Evolutionary conservation across 2,329 filamentous ascomycete species (phyloP).

Genomic region (Apiospora arundinis): DNA sequence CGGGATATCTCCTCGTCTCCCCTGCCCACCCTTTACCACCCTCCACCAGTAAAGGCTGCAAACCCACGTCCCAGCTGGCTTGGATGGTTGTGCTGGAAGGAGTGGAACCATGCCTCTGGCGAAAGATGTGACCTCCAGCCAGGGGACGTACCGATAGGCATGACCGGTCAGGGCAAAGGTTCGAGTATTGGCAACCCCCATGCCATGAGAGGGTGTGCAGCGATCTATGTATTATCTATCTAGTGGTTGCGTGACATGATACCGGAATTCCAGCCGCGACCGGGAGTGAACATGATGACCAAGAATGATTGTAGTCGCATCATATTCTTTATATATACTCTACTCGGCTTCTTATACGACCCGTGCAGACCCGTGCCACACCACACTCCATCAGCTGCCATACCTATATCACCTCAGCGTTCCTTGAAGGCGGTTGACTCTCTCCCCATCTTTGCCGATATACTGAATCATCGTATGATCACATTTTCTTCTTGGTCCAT

Average conservation of each 20-base stretch:
- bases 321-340: background rate
- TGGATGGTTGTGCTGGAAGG: background rate
- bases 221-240: background rate
- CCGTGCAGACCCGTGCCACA: background rate
- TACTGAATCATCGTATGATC: background rate
- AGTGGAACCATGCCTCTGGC: background rate
- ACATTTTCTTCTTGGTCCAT: too few species aligned
- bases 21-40: background rate
- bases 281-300: background rate
- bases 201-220: slow-evolving; percentile 14
- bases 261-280: background rate
- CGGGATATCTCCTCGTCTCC: background rate
- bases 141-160: background rate
- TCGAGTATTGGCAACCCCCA: background rate
- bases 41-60: background rate
- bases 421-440: slow-evolving; percentile 25
- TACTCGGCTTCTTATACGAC: background rate
- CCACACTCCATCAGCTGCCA: slow-evolving; percentile 24
- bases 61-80: background rate
- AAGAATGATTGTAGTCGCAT: background rate
- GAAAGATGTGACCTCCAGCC: background rate
- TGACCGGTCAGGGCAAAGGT: background rate
- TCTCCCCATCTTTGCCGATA: background rate
- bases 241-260: background rate
- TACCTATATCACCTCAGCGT: slow-evolving; percentile 28